Conservation (phyloP, 805 yeast genomes). For the Debaryomyces prosopidis region DNA sequence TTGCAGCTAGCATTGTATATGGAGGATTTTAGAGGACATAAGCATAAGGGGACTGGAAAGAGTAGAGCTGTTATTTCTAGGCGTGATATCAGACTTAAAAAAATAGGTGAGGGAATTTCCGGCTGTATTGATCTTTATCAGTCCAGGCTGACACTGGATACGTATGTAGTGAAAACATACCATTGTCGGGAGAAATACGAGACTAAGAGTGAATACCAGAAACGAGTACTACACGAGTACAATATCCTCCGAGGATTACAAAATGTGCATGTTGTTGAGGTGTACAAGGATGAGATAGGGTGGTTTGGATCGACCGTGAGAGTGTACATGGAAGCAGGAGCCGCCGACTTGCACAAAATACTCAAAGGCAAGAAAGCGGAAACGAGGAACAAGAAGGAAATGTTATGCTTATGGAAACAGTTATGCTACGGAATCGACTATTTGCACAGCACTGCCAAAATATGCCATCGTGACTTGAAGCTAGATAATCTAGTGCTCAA, state of each 20-base stretch:
- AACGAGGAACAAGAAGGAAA: slow-evolving; percentile 8
- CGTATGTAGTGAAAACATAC: slow-evolving; percentile 49
- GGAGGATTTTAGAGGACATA: neutral
- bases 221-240: slow-evolving; percentile 40
- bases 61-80: neutral
- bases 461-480: slow-evolving; percentile 55
- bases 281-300: slow-evolving; percentile 27
- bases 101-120: slow-evolving; percentile 15
- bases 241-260: slow-evolving; percentile 22
- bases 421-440: slow-evolving; percentile 35
- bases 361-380: slow-evolving; percentile 6
- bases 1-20: neutral
- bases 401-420: slow-evolving; percentile 43
- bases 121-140: slow-evolving; percentile 15
- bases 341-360: slow-evolving; percentile 15
- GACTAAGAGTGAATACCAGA: slow-evolving; percentile 36
- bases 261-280: slow-evolving; percentile 37
- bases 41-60: neutral
- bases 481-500: slow-evolving; percentile 45
- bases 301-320: slow-evolving; percentile 19
- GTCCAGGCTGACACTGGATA: slow-evolving; percentile 3
- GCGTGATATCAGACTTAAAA: neutral
- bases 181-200: slow-evolving; percentile 40
- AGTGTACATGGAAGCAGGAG: slow-evolving; percentile 37
- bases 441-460: slow-evolving; percentile 31